Evolutionary conservation across 2,329 filamentous ascomycete species (phyloP).

Genomic region (Scedosporium boydii): DNA sequence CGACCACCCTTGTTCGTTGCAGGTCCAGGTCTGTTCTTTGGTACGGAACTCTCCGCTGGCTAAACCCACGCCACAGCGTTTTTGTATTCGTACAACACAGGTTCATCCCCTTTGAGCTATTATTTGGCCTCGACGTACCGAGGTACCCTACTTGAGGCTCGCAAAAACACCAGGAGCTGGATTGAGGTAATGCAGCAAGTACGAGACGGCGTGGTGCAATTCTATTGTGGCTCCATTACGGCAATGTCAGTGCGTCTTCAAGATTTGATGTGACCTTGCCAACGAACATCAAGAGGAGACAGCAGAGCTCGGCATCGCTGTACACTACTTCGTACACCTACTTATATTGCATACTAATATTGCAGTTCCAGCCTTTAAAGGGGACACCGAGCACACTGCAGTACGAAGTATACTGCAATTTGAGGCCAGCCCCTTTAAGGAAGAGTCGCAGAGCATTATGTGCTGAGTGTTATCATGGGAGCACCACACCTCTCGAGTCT

Average conservation of each 20-base stretch:
- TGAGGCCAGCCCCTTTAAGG: no score
- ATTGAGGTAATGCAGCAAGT: background rate
- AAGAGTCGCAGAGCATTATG: background rate
- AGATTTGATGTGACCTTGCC: background rate
- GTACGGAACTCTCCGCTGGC: slow-evolving; percentile 1
- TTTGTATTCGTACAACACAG: background rate
- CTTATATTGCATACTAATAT: background rate
- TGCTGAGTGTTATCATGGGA: background rate
- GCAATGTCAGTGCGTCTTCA: background rate
- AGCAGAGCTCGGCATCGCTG: background rate
- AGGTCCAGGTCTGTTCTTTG: background rate
- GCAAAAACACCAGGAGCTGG: background rate
- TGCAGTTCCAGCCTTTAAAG: background rate
- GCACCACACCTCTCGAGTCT: background rate
- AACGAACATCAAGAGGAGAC: background rate
- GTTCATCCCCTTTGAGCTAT: background rate
- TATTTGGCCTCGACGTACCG: background rate
- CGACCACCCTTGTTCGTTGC: background rate
- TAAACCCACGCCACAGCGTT: background rate
- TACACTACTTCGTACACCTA: no score
- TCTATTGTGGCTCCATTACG: background rate
- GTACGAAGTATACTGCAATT: no score
- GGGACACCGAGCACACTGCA: background rate
- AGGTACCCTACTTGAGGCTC: background rate
- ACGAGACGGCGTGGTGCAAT: background rate